Evolutionary conservation across 139 green algal genomes (phyloP).

Genomic region (Mesotaenium endlicherianum): DNA sequence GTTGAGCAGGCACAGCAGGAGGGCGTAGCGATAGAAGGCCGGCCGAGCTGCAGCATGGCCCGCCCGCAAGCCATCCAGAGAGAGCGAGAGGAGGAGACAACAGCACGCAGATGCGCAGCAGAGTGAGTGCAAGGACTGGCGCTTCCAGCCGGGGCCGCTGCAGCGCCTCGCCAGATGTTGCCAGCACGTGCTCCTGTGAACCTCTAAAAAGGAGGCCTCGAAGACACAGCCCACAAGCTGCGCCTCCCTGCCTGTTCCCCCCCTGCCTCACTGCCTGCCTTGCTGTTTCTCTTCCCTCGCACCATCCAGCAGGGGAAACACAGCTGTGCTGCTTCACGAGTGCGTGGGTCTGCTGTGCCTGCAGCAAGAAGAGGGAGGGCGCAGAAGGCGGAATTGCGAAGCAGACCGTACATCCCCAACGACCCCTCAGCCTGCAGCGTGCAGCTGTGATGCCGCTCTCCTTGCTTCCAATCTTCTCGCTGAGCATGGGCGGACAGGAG

Average conservation of each 20-base stretch:
- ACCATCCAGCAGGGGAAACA: neutral
- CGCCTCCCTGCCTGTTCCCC: neutral
- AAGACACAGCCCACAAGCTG: neutral
- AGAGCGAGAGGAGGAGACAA: no score
- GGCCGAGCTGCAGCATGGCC: constrained; percentile 62
- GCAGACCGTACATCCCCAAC: neutral
- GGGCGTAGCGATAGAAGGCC: constrained; percentile 60
- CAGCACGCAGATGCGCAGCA: neutral
- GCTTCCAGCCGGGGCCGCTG: neutral
- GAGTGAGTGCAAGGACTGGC: neutral
- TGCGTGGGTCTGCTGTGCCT: neutral
- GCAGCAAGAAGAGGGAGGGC: neutral
- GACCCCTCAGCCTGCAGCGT: neutral
- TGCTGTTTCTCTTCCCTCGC: neutral
- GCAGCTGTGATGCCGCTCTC: no score
- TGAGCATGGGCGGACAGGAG: neutral
- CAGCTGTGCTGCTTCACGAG: neutral
- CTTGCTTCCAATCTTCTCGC: no score
- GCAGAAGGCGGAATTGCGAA: neutral
- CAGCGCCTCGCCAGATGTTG: no score
- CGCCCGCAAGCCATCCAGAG: no score
- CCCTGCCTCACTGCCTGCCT: neutral
- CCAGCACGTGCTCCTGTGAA: no score
- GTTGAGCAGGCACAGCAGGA: constrained; percentile 51
- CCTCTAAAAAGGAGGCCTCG: no score